These are phyloP conservation scores for Plantago elongata DNA, from an alignment of 257 asterid genomes.

Conservation along the genomic window DNA sequence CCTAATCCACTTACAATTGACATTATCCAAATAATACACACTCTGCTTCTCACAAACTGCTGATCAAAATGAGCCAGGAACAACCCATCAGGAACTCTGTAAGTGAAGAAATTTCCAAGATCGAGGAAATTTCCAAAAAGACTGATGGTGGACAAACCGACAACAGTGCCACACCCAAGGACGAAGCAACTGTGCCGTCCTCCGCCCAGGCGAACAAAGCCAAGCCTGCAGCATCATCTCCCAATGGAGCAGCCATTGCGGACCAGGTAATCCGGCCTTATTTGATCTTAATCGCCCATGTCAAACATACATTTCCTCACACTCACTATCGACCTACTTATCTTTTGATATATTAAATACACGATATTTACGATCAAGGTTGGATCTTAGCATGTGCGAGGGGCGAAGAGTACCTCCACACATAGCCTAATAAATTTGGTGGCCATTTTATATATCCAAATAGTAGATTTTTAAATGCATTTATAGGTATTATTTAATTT, in stretches of 20 bases:
- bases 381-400: too few species aligned
- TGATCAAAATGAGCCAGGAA: conserved; percentile 50
- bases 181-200: too few species aligned
- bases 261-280: neutral
- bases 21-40: neutral
- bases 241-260: neutral
- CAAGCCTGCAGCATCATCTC: neutral
- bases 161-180: conserved; percentile 1
- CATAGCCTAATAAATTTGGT: too few species aligned
- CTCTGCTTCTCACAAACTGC: neutral
- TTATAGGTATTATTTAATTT: too few species aligned
- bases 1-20: neutral
- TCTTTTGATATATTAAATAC: neutral
- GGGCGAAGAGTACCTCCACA: too few species aligned
- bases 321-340: too few species aligned
- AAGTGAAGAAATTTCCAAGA: neutral
- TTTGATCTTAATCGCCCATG: neutral
- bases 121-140: conserved; percentile 2
- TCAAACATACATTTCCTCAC: too few species aligned
- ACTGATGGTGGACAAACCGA: neutral
- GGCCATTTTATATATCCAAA: too few species aligned
- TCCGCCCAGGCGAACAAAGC: neutral
- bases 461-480: too few species aligned
- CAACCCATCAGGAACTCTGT: conserved; percentile 34
- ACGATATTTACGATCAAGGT: too few species aligned